These are phyloP conservation scores for Monosporozyma servazzii DNA, from an alignment of 805 yeast genomes.

Conservation along the genomic window DNA sequence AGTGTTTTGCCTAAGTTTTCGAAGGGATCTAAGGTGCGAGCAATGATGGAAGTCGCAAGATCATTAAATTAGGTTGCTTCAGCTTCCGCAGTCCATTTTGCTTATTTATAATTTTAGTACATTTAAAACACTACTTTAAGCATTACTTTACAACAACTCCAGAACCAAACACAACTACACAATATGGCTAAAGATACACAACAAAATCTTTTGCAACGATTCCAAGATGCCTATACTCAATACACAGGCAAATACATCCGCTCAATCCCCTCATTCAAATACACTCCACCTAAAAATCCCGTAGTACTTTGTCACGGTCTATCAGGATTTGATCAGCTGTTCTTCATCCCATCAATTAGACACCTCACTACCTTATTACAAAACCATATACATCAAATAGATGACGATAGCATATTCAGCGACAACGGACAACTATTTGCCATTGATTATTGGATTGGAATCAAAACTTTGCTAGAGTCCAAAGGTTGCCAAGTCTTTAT, in stretches of 20 bases:
- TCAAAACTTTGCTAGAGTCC: conserved; percentile 47
- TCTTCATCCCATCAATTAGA: conserved; percentile 35
- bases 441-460: conserved; percentile 77
- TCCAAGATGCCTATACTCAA: background rate
- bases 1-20: no score
- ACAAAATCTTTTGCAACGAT: background rate
- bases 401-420: conserved; percentile 2
- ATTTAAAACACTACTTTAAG: no score
- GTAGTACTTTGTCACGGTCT: conserved; percentile 81
- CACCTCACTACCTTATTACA: conserved; percentile 22
- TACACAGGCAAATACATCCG: background rate
- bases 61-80: no score
- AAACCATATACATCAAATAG: conserved; percentile 10
- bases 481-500: conserved; percentile 62
- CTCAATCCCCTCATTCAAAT: conserved; percentile 19
- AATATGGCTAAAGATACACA: background rate
- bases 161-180: no score
- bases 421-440: conserved; percentile 7
- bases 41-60: no score
- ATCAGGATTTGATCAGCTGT: conserved; percentile 62
- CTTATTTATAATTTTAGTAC: no score
- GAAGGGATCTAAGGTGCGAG: no score
- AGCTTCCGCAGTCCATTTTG: no score
- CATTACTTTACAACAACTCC: no score
- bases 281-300: conserved; percentile 58